Percentiles rank a stretch among this genome's conserved stretches.
Evolutionary conservation across 2,329 filamentous ascomycete species (phyloP).

Genomic region (Aspergillus latus): DNA sequence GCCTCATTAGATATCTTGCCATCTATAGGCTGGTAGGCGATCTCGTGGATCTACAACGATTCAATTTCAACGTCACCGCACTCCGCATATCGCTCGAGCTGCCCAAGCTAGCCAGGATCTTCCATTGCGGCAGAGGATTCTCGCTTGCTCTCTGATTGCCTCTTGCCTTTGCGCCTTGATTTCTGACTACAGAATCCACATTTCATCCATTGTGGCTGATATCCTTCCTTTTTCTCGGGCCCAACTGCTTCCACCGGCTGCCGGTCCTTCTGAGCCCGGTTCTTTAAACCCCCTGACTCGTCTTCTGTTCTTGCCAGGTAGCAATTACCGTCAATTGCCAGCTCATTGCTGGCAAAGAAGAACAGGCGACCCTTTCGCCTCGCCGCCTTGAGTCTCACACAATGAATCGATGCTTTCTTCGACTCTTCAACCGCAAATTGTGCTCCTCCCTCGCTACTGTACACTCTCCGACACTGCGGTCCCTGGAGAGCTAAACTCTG

Average conservation of each 20-base stretch:
- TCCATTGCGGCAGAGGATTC: slow-evolving; percentile 17
- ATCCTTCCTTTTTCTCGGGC: slow-evolving; percentile 13
- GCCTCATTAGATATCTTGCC: neutral
- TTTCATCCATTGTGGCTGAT: slow-evolving; percentile 21
- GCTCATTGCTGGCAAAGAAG: slow-evolving; percentile 20
- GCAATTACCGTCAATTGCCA: slow-evolving; percentile 19
- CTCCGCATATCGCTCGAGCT: slow-evolving; percentile 12
- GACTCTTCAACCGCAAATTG: slow-evolving; percentile 27
- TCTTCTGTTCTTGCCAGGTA: slow-evolving; percentile 1
- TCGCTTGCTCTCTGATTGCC: slow-evolving; percentile 17
- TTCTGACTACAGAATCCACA: slow-evolving; percentile 11
- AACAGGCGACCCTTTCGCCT: slow-evolving; percentile 20
- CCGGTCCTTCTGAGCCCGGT: slow-evolving; percentile 4
- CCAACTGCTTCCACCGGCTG: slow-evolving; percentile 7
- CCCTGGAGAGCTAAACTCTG: slow-evolving; percentile 29
- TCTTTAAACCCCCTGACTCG: slow-evolving; percentile 5
- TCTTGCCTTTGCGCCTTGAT: slow-evolving; percentile 8
- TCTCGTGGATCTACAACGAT: neutral
- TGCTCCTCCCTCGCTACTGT: slow-evolving; percentile 16
- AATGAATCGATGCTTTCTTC: slow-evolving; percentile 32
- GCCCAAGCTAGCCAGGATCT: slow-evolving; percentile 10
- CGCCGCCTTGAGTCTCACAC: slow-evolving; percentile 31
- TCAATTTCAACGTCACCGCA: slow-evolving; percentile 10
- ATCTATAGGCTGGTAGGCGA: neutral
- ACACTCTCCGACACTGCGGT: slow-evolving; percentile 20